A percentile compares a stretch with the other conserved stretches of the same genome.
Conservation (phyloP, 306 rosid genomes). For the Rosa chinensis region DNA sequence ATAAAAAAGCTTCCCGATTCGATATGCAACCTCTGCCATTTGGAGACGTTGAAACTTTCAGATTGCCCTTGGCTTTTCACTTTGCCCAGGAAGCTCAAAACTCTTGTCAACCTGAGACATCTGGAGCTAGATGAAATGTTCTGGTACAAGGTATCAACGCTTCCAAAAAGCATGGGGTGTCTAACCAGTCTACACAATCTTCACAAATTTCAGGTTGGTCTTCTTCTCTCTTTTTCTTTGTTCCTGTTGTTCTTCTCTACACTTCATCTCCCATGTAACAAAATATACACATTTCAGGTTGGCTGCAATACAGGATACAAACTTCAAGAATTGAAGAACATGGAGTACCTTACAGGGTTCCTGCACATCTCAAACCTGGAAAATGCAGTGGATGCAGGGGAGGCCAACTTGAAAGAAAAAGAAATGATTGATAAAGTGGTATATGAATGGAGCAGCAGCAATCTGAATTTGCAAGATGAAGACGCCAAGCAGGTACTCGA, state of each 20-base stretch:
- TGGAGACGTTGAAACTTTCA: constrained; percentile 25
- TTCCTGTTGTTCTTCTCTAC: not conserved
- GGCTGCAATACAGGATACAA: constrained; percentile 6
- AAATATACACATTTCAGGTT: not conserved
- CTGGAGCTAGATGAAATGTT: constrained; percentile 29
- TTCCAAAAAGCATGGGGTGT: constrained; percentile 12
- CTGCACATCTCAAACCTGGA: constrained; percentile 25
- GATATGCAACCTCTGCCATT: constrained; percentile 12
- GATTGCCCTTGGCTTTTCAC: constrained; percentile 16
- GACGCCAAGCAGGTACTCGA: constrained; percentile 2
- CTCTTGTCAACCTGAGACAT: constrained; percentile 15
- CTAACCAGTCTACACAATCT: constrained; percentile 17
- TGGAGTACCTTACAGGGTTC: constrained; percentile 12
- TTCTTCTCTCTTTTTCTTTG: not conserved
- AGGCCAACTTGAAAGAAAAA: constrained; percentile 25
- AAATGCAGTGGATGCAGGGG: constrained; percentile 15
- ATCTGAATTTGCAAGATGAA: constrained; percentile 1
- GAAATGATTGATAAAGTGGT: constrained; percentile 12
- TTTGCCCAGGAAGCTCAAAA: constrained; percentile 17
- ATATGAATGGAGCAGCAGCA: constrained; percentile 11
- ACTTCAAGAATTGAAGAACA: constrained; percentile 23
- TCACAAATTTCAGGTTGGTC: constrained; percentile 16
- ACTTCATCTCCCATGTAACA: not conserved
- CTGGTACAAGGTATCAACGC: not conserved
- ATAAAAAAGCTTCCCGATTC: constrained; percentile 18